phyloP scores from a whole-genome alignment of 495 filamentous ascomycete species.

The Penicillium desertorum region DNA sequence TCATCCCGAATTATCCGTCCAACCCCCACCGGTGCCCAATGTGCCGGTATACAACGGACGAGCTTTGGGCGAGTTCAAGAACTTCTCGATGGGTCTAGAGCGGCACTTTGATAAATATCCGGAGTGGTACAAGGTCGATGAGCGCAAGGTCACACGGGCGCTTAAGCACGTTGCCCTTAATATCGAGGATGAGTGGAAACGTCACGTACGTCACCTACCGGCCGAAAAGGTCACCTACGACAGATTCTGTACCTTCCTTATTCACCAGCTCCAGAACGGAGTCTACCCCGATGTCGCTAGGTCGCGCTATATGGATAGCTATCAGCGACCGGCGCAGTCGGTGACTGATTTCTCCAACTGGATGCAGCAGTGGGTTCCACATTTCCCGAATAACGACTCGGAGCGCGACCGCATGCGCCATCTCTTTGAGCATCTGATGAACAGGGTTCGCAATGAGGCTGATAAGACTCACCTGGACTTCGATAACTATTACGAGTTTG shows the following conservation, averaged over 20 bases:
- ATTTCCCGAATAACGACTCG: slow-evolving; percentile 2
- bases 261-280: slow-evolving; percentile 7
- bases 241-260: slow-evolving; percentile 8
- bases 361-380: slow-evolving; percentile 16
- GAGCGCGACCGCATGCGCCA: slow-evolving; percentile 17
- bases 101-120: slow-evolving; percentile 11
- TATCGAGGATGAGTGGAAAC: slow-evolving; percentile 10
- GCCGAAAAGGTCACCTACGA: slow-evolving; percentile 5
- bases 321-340: slow-evolving; percentile 9
- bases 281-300: background rate
- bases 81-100: slow-evolving; percentile 8
- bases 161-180: slow-evolving; percentile 10
- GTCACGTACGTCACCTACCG: slow-evolving; percentile 1
- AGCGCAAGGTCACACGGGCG: slow-evolving; percentile 8
- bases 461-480: slow-evolving; percentile 13
- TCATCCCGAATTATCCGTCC: background rate
- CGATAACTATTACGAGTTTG: slow-evolving; percentile 12
- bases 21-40: slow-evolving; percentile 8
- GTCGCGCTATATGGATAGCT: slow-evolving; percentile 5
- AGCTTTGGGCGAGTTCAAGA: slow-evolving; percentile 9
- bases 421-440: slow-evolving; percentile 14
- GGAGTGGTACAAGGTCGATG: slow-evolving; percentile 2
- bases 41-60: slow-evolving; percentile 13
- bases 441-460: slow-evolving; percentile 1
- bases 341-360: slow-evolving; percentile 18